phyloP scores from a whole-genome alignment of 176 grass and related monocot genomes.

The Saccharum officinarum region DNA sequence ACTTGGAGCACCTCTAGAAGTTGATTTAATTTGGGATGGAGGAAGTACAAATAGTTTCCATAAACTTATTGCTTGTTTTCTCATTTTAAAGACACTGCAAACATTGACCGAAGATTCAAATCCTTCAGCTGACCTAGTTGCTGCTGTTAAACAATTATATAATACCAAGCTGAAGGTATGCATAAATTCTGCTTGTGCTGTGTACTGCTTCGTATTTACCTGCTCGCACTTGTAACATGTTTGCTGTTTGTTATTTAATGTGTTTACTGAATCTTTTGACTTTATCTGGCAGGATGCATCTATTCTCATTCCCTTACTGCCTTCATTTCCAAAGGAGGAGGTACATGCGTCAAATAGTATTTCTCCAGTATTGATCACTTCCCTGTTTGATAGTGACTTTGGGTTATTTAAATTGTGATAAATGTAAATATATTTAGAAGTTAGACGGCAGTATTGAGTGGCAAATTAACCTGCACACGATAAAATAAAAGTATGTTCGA shows the following conservation, averaged over 20 bases:
- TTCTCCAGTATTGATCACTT: background rate
- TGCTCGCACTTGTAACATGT: background rate
- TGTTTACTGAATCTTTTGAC: constrained; percentile 20
- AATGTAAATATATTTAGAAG: constrained; percentile 18
- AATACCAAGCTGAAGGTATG: constrained; percentile 89
- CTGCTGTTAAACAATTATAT: constrained; percentile 90
- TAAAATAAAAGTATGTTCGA: background rate
- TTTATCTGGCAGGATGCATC: constrained; percentile 76
- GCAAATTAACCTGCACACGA: constrained; percentile 12
- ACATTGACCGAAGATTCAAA: constrained; percentile 85
- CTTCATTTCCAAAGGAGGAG: constrained; percentile 98
- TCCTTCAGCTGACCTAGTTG: constrained; percentile 78
- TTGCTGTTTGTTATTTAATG: background rate
- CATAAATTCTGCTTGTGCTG: constrained; percentile 20
- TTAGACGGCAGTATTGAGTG: background rate
- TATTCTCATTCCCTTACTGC: constrained; percentile 93
- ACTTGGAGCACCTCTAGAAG: background rate
- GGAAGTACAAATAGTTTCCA: constrained; percentile 11
- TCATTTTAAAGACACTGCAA: constrained; percentile 75
- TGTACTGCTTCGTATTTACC: background rate
- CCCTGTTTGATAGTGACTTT: constrained; percentile 7
- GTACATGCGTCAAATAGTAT: constrained; percentile 42
- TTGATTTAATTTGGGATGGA: background rate
- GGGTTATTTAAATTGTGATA: constrained; percentile 4
- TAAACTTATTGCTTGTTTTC: constrained; percentile 29